Conservation (phyloP, 1,284 basidiomycete genomes). For the Mrakiaceae sp. region DNA sequence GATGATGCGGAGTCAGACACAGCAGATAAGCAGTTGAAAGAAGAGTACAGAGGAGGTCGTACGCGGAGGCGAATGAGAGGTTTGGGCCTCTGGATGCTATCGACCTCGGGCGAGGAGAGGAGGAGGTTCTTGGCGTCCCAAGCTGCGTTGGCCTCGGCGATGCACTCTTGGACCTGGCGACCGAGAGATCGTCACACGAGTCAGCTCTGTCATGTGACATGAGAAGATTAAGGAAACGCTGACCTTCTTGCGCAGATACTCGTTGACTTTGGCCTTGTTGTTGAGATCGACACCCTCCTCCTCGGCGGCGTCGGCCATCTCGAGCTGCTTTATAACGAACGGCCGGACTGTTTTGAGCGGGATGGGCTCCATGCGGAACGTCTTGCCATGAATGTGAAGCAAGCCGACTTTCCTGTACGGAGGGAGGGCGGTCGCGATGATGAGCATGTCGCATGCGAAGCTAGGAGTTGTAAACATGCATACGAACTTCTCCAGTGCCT, state of each 20-base stretch:
- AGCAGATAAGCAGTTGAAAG: not conserved
- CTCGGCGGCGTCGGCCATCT: slow-evolving; percentile 61
- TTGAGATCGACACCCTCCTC: slow-evolving; percentile 52
- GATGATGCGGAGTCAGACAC: not conserved
- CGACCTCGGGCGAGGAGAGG: not conserved
- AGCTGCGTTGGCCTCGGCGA: slow-evolving; percentile 5
- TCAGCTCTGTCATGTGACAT: not conserved
- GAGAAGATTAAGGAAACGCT: slow-evolving; percentile 18
- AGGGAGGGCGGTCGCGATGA: slow-evolving; percentile 7
- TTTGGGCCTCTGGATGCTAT: not conserved
- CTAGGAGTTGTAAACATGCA: not conserved
- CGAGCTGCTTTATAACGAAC: slow-evolving; percentile 81
- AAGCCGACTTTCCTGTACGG: slow-evolving; percentile 67
- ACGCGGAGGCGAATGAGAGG: slow-evolving; percentile 7
- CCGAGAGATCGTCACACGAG: not conserved
- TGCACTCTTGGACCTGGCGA: slow-evolving; percentile 11
- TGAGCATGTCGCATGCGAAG: slow-evolving; percentile 16
- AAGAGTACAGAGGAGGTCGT: not conserved
- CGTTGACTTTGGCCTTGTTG: slow-evolving; percentile 68
- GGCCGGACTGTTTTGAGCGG: slow-evolving; percentile 84
- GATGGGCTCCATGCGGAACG: slow-evolving; percentile 75
- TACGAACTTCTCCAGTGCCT: slow-evolving; percentile 70
- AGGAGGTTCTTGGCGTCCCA: slow-evolving; percentile 10
- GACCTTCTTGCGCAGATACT: slow-evolving; percentile 63
- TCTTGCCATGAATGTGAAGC: slow-evolving; percentile 70